Base-by-base conservation (phyloP, 495 filamentous ascomycete species). In the Podospora australis region DNA sequence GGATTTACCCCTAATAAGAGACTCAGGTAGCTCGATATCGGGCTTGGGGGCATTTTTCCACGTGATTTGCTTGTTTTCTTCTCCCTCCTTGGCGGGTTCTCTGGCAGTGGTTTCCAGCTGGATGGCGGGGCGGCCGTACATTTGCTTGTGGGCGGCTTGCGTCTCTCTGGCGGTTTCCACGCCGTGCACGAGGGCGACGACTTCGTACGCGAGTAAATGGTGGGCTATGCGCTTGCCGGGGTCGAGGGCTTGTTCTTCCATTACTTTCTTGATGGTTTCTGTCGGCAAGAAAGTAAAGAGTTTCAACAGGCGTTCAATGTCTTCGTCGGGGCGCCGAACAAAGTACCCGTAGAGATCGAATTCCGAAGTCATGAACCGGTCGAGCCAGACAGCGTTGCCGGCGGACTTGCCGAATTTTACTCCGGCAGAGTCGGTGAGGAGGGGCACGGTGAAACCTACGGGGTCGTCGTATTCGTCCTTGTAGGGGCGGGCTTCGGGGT, bases 351-450 rank as follows among this genome's bases (percentile, higher is more conserved):
- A 97, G 2, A 97, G 73, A 49, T 96, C 87, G 54, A 90, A 97
- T 0, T 79, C 66, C 19, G 77, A 80, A 1, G 91, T 96, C 76
- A 86, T 77, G 53, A 80, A 81, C 44, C 68, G 74, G 63, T 96
- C 88, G 2, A 99, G 78, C 92, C 92, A 97, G 17, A 99, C 69
- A 2, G 94, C 90, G 63, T 96, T 97, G 11, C 89, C 91, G 14
- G 90, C 84, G 45, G 84, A 94, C 66, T 99, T 99, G 14, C 92
- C 92, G 60, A 97, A 90, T 66, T 99, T 99, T 58, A 78, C 79
- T 3, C 94, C 94, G 2, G 82, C 78, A 2, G 88, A 70, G 7
- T 88, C 88, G 1, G 90, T 96, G 34, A 99, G 71, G 1, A 99
- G 75, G 0, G 92, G 94, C 2, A 87, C 87, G 0, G 92, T 97